Conservation (phyloP, 1,284 basidiomycete genomes). For the Ceraceosorus guamensis region DNA sequence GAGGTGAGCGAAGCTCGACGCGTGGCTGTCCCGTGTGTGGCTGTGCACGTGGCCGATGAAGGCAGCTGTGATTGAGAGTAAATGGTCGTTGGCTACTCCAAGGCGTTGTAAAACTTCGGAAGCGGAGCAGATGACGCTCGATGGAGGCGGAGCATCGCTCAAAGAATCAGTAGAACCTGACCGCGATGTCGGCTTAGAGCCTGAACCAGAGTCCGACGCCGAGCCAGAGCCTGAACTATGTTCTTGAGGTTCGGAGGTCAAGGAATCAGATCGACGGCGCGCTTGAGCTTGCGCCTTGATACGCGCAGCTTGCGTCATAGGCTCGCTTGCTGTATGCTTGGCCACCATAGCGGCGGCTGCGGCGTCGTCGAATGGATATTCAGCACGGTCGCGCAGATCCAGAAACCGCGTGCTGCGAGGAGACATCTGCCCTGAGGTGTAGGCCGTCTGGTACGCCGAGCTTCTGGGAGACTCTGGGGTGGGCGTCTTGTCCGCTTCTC, state of each 20-base stretch:
- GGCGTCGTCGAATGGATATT: background rate
- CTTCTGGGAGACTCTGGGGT: constrained; percentile 23
- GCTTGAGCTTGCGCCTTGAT: constrained; percentile 2
- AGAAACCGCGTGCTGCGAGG: constrained; percentile 11
- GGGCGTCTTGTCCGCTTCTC: constrained; percentile 34
- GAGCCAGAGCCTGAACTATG: constrained; percentile 38
- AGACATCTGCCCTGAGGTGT: constrained; percentile 9
- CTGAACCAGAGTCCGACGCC: constrained; percentile 53
- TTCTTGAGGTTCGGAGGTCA: constrained; percentile 5
- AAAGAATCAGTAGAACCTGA: constrained; percentile 4
- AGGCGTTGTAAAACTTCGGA: constrained; percentile 52
- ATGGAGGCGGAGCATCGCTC: constrained; percentile 54
- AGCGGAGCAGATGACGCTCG: constrained; percentile 53
- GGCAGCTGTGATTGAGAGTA: constrained; percentile 86
- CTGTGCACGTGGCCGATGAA: constrained; percentile 95
- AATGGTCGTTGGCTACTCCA: constrained; percentile 58
- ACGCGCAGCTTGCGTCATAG: background rate
- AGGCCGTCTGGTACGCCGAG: constrained; percentile 11
- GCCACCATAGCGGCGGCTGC: background rate
- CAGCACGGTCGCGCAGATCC: constrained; percentile 11
- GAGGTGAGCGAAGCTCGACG: constrained; percentile 79
- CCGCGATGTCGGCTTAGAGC: constrained; percentile 29
- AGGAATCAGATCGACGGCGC: background rate
- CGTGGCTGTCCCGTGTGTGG: constrained; percentile 74
- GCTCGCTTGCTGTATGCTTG: background rate